phyloP scores from a whole-genome alignment of 805 yeast genomes.

The Suhomyces sp. region DNA sequence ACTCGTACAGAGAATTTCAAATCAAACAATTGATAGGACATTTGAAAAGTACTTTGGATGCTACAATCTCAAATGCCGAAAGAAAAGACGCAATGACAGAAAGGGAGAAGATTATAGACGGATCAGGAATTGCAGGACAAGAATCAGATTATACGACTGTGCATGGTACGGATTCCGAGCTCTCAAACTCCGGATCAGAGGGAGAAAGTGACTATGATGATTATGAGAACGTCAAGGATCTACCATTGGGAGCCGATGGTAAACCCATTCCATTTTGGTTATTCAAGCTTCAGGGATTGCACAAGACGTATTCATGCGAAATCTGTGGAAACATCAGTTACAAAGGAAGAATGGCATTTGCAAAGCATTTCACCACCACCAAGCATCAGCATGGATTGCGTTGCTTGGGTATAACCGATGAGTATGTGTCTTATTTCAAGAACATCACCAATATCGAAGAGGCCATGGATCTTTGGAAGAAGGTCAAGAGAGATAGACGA shows the following conservation, averaged over 20 bases:
- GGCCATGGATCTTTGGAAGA: slow-evolving; percentile 58
- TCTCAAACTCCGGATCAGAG: slow-evolving; percentile 25
- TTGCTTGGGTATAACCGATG: slow-evolving; percentile 67
- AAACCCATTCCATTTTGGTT: slow-evolving; percentile 93
- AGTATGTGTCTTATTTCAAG: slow-evolving; percentile 46
- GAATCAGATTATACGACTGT: slow-evolving; percentile 42
- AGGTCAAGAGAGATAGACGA: slow-evolving; percentile 37
- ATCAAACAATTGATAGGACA: slow-evolving; percentile 4
- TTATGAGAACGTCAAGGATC: slow-evolving; percentile 47
- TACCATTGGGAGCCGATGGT: slow-evolving; percentile 87
- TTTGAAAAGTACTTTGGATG: slow-evolving; percentile 24
- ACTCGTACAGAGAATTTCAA: slow-evolving; percentile 2
- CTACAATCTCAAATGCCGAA: slow-evolving; percentile 62
- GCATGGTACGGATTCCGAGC: slow-evolving; percentile 17
- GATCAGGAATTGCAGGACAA: slow-evolving; percentile 33
- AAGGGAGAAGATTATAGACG: slow-evolving; percentile 61
- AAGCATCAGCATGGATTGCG: slow-evolving; percentile 73
- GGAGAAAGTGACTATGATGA: slow-evolving; percentile 31
- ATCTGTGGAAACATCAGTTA: slow-evolving; percentile 76
- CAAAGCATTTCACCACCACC: slow-evolving; percentile 69
- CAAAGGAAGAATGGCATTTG: slow-evolving; percentile 71
- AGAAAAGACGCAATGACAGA: slow-evolving; percentile 68
- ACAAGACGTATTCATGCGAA: slow-evolving; percentile 72
- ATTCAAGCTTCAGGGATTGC: slow-evolving; percentile 84
- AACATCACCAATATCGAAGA: slow-evolving; percentile 69